Percentiles rank a stretch among this genome's conserved stretches.
Conservation (phyloP, 495 filamentous ascomycete species). For the Podospora sp. region DNA sequence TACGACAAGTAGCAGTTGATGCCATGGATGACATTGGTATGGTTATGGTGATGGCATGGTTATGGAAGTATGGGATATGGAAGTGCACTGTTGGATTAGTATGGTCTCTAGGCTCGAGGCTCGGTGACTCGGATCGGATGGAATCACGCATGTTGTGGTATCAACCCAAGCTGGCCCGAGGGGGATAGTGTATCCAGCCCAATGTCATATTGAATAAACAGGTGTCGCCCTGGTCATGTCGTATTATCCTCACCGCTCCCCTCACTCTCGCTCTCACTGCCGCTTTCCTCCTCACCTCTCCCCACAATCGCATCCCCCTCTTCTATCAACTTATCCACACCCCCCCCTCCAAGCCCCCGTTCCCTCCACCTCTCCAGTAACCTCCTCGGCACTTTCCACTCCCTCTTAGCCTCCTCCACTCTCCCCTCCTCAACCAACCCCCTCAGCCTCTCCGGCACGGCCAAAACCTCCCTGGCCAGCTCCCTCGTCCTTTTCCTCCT, state of each 20-base stretch:
- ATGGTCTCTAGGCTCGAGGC: background rate
- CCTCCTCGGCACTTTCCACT: conserved; percentile 60
- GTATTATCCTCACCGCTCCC: background rate
- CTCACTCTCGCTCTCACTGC: conserved; percentile 13
- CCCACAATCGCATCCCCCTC: conserved; percentile 54
- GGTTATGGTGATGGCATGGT: background rate
- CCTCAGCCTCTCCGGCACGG: conserved; percentile 62
- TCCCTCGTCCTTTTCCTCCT: conserved; percentile 59
- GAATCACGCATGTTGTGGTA: background rate
- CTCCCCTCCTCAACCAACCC: conserved; percentile 63
- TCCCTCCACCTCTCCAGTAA: conserved; percentile 56
- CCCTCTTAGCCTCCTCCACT: conserved; percentile 59
- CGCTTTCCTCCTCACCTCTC: conserved; percentile 19
- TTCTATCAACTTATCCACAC: conserved; percentile 52
- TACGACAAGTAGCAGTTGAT: conserved; percentile 12
- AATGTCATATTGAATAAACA: background rate
- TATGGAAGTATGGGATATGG: too few species aligned
- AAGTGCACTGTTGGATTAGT: background rate
- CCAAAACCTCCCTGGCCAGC: conserved; percentile 72
- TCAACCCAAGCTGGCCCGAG: background rate
- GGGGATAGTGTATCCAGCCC: background rate
- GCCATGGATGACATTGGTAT: background rate
- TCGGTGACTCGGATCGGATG: background rate
- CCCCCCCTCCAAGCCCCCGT: conserved; percentile 51
- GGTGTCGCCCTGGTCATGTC: background rate